Evolutionary conservation across 2,329 filamentous ascomycete genomes (phyloP).

Genomic region (Magnaporthiopsis incrustans): DNA sequence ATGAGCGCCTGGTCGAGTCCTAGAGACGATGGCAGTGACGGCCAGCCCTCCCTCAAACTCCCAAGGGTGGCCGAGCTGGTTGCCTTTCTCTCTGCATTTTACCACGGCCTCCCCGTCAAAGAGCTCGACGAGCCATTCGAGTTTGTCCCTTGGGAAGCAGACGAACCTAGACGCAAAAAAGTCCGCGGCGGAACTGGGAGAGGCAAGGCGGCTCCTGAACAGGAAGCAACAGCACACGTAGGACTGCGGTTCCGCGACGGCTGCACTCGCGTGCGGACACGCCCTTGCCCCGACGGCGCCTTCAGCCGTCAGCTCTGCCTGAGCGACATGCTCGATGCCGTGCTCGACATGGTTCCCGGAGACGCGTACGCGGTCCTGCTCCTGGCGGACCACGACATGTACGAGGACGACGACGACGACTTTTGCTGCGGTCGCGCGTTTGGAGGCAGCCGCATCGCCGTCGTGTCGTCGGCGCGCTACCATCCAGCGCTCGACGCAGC

Average conservation of each 20-base stretch:
- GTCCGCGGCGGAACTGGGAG: constrained; percentile 16
- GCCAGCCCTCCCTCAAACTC: constrained; percentile 10
- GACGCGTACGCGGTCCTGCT: constrained; percentile 54
- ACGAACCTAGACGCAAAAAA: constrained; percentile 12
- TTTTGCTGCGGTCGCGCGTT: constrained; percentile 62
- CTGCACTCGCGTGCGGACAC: constrained; percentile 41
- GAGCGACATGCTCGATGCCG: constrained; percentile 51
- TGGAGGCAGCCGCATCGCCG: constrained; percentile 52
- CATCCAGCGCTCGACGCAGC: constrained; percentile 37
- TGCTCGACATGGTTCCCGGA: constrained; percentile 41
- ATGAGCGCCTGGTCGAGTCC: constrained; percentile 34
- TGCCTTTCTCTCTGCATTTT: constrained; percentile 36
- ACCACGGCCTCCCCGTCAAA: constrained; percentile 45
- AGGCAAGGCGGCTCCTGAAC: background rate
- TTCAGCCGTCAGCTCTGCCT: constrained; percentile 49
- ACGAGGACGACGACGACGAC: constrained; percentile 56
- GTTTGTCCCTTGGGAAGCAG: constrained; percentile 40
- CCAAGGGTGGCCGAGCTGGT: constrained; percentile 23
- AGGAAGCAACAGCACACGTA: constrained; percentile 20
- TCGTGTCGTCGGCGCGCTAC: constrained; percentile 56
- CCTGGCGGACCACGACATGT: constrained; percentile 54
- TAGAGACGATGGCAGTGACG: background rate
- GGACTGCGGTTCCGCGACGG: constrained; percentile 33
- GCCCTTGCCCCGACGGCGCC: constrained; percentile 35
- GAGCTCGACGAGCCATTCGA: constrained; percentile 27